A percentile compares a stretch with the other conserved stretches of the same genome.
Conservation (phyloP, 2,329 filamentous ascomycete species). For the Ophiostoma perfectum region DNA sequence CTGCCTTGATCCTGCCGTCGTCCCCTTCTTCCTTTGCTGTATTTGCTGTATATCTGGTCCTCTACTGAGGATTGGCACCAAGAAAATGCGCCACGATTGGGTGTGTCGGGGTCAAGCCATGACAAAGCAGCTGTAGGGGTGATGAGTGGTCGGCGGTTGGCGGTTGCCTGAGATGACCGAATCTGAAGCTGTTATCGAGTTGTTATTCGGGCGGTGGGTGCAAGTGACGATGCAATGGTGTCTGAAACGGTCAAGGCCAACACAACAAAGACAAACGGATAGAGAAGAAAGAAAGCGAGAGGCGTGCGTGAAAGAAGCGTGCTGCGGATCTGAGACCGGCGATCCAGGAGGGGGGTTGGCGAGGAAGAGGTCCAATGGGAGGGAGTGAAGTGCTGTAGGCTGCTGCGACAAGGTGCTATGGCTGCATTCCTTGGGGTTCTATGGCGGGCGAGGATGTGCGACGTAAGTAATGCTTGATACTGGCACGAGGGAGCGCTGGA, state of each 20-base stretch:
- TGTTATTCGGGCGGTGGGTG: neutral
- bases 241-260: neutral
- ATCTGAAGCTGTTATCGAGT: neutral
- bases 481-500: neutral
- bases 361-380: constrained; percentile 8
- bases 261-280: neutral
- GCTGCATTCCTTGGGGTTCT: constrained; percentile 16
- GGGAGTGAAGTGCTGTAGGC: neutral
- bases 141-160: constrained; percentile 14
- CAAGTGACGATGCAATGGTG: neutral
- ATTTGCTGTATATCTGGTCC: constrained; percentile 5
- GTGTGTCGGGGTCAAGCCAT: constrained; percentile 17
- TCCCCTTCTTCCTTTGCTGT: neutral
- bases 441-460: constrained; percentile 3
- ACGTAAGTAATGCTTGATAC: neutral
- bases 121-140: neutral
- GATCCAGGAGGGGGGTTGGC: constrained; percentile 18
- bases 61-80: constrained; percentile 2
- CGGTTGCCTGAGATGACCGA: neutral
- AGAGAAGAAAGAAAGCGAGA: constrained; percentile 17
- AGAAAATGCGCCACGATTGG: constrained; percentile 17
- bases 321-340: constrained; percentile 21
- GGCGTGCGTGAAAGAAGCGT: constrained; percentile 10
- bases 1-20: neutral
- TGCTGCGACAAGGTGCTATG: neutral